phyloP scores from a whole-genome alignment of 371 early-diverging fungal genomes.

The Mortierella polycephala region DNA sequence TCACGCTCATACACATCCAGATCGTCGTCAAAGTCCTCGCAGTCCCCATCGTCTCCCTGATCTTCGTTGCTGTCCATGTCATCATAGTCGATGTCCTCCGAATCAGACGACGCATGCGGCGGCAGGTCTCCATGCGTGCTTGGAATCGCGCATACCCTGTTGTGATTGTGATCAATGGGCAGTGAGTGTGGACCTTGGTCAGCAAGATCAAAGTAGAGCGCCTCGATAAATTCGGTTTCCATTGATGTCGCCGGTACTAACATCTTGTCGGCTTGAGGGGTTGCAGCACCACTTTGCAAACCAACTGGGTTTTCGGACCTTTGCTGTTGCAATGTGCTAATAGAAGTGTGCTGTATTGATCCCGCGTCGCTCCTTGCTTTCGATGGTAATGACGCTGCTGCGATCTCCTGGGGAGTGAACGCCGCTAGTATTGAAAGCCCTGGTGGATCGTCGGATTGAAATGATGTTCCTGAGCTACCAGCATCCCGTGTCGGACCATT shows the following conservation, averaged over 20 bases:
- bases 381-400: too few relatives aligned
- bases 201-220: constrained; percentile 23
- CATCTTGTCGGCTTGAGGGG: constrained; percentile 1
- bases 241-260: constrained; percentile 29
- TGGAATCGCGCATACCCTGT: neutral
- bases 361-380: too few relatives aligned
- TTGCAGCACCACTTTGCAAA: too few relatives aligned
- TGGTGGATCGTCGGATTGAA: too few relatives aligned
- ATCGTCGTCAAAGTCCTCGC: constrained; percentile 35
- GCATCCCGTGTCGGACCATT: neutral
- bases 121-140: neutral
- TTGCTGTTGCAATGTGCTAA: too few relatives aligned
- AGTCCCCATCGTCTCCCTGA: constrained; percentile 29
- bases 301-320: neutral
- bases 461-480: neutral
- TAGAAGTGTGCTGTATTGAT: too few relatives aligned
- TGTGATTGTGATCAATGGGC: neutral
- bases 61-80: constrained; percentile 32
- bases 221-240: constrained; percentile 52
- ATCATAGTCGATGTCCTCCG: constrained; percentile 33
- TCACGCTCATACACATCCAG: constrained; percentile 39
- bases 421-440: too few relatives aligned
- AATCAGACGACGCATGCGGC: constrained; percentile 22
- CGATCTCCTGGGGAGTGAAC: too few relatives aligned
- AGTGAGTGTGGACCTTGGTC: neutral